Evolutionary conservation across 805 yeast genomes (phyloP), one percentile per base, ranked within the genome.

Genomic region (Kurtzmaniella fragi): DNA sequence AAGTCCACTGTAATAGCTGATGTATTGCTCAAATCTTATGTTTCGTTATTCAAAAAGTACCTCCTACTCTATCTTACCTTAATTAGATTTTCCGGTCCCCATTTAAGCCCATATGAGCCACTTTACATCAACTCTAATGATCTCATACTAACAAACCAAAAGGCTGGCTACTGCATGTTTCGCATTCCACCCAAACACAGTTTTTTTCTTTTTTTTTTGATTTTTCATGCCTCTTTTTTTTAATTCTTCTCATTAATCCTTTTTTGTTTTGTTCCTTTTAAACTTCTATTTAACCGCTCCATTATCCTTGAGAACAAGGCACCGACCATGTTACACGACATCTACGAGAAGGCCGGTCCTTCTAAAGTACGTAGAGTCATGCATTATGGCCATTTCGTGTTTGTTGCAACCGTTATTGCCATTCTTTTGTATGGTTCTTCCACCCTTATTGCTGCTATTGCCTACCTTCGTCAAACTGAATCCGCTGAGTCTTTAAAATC

Each of bases 341-440:
- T 32, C 13, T 17, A 20, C n/a, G 34, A 32, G 17, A 32, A 32
- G 34, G 34, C 17, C 13, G 32, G 15, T 16, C n/a, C 14, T 16
- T 10, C 12, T 13, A 12, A 14, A 20, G 17, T n/a, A 32, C 13
- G 26, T 17, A 17, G 12, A 12, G 13, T 25, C 13, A n/a, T 13
- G 15, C 25, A 32, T 28, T n/a, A 4, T 15, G 16, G 14, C 5
- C 37, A 34, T 7, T 4, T 17, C 5, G 30, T 16, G 3, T 11
- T 26, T 12, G 9, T 26, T 14, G 37, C 23, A 27, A 17, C 16
- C 14, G 31, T 34, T 15, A 10, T 27, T 8, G 12, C 25, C 4
- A 12, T 34, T 3, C 9, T 34, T 20, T 28, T 34, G 15, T 36
- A 33, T 32, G 39, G 39, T 15, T 36, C 39, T 3, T n/a, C 39